Percentiles rank a stretch among this genome's conserved stretches.
Conservation (phyloP, 306 rosid species). For the Castanopsis chinensis region DNA sequence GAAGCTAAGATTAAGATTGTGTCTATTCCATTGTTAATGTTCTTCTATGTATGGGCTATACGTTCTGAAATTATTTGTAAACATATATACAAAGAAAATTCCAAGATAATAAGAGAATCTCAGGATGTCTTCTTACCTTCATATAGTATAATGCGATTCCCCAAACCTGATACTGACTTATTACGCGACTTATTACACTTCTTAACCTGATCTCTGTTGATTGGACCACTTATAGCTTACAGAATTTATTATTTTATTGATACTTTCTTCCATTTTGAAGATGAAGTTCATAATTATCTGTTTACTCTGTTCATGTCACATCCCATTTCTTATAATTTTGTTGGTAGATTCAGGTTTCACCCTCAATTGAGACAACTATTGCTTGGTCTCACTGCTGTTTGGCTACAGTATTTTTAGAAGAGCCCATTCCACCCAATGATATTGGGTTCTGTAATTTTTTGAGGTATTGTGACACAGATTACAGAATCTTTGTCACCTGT, state of each 20-base stretch:
- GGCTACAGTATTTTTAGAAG: neutral
- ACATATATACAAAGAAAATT: neutral
- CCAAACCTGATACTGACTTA: neutral
- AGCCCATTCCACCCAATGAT: neutral
- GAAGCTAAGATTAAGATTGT: too few species aligned
- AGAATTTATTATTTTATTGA: neutral
- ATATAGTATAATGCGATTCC: too few species aligned
- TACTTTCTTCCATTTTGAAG: neutral
- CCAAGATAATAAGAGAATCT: neutral
- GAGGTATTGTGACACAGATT: conserved; percentile 13
- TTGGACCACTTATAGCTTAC: neutral
- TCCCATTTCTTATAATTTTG: neutral
- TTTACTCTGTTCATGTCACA: neutral
- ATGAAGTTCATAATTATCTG: too few species aligned
- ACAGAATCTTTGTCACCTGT: neutral
- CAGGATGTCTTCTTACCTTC: too few species aligned
- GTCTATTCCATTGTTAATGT: too few species aligned
- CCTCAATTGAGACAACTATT: neutral
- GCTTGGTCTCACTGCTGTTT: neutral
- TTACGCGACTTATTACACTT: neutral
- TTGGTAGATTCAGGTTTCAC: neutral
- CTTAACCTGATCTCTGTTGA: neutral
- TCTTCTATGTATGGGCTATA: too few species aligned
- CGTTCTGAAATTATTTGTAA: neutral
- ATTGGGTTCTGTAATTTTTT: neutral